A percentile compares a stretch with the other conserved stretches of the same genome.
Evolutionary conservation across 768 basidiomycete species (phyloP).

Genomic region (Boletellus sp.): DNA sequence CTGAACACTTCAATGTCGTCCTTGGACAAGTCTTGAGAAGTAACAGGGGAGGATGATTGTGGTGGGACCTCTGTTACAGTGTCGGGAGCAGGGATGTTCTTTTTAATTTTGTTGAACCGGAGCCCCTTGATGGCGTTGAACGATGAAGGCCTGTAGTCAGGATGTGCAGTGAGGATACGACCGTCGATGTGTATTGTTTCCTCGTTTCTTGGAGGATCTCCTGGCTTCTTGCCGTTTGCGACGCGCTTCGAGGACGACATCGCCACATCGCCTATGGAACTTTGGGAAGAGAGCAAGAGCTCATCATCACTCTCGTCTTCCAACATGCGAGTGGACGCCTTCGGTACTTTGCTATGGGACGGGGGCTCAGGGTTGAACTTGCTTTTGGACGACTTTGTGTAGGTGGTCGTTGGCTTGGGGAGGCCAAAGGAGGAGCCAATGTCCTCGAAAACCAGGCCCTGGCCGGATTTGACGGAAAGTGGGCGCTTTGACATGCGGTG

Average conservation of each 20-base stretch:
- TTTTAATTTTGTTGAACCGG: constrained; percentile 37
- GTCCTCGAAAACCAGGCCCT: constrained; percentile 26
- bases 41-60: constrained; percentile 18
- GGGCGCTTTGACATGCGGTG: constrained; percentile 27
- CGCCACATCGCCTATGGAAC: constrained; percentile 12
- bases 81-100: not conserved
- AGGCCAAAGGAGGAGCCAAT: constrained; percentile 19
- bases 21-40: constrained; percentile 23
- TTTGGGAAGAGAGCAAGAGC: constrained; percentile 26
- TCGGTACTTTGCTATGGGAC: not conserved
- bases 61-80: constrained; percentile 8
- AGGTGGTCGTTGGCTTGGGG: constrained; percentile 1
- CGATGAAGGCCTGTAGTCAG: constrained; percentile 20
- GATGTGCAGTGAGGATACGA: constrained; percentile 18
- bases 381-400: constrained; percentile 4
- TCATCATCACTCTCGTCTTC: constrained; percentile 29
- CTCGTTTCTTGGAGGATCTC: not conserved
- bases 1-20: constrained; percentile 10
- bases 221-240: constrained; percentile 3
- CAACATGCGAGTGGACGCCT: not conserved
- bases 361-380: constrained; percentile 6
- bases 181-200: constrained; percentile 17
- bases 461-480: constrained; percentile 18
- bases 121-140: constrained; percentile 1
- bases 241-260: constrained; percentile 10